Percentiles rank a stretch among this genome's conserved stretches.
These are phyloP conservation scores for Tulasnella sp. DNA, from an alignment of 768 basidiomycete genomes.

Conservation along the genomic window DNA sequence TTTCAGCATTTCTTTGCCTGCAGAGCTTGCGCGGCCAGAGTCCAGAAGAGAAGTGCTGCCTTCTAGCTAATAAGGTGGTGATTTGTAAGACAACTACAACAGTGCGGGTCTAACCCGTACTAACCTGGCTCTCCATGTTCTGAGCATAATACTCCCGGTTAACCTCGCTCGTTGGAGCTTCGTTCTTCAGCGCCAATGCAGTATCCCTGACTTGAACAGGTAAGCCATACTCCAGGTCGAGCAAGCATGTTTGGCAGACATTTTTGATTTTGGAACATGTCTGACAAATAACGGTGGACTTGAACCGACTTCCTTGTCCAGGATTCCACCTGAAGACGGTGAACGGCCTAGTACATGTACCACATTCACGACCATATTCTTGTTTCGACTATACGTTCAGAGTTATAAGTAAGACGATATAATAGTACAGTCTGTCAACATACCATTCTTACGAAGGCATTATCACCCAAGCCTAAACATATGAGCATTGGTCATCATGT, in stretches of 20 bases:
- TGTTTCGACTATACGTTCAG: slow-evolving; percentile 68
- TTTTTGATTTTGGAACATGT: slow-evolving; percentile 95
- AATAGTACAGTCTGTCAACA: slow-evolving; percentile 21
- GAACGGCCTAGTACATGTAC: slow-evolving; percentile 92
- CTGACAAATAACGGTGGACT: slow-evolving; percentile 94
- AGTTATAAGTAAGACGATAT: slow-evolving; percentile 1
- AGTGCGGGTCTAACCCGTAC: slow-evolving; percentile 21
- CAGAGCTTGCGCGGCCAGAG: slow-evolving; percentile 50
- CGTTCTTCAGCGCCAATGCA: slow-evolving; percentile 68
- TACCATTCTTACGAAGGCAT: slow-evolving; percentile 93
- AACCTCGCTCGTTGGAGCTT: slow-evolving; percentile 92
- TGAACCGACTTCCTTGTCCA: slow-evolving; percentile 82
- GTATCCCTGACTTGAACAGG: slow-evolving; percentile 97
- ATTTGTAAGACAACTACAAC: not conserved
- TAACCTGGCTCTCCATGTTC: slow-evolving; percentile 75
- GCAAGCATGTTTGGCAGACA: slow-evolving; percentile 92
- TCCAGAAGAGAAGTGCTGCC: slow-evolving; percentile 53
- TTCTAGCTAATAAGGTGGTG: slow-evolving; percentile 39
- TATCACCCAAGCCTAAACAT: slow-evolving; percentile 60
- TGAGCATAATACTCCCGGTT: slow-evolving; percentile 93
- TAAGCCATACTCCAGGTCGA: slow-evolving; percentile 91
- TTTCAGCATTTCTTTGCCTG: slow-evolving; percentile 95
- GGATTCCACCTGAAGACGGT: slow-evolving; percentile 99
- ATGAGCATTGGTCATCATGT: not conserved
- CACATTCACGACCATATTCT: slow-evolving; percentile 90